Evolutionary conservation across 2,329 filamentous ascomycete genomes (phyloP).

Genomic region (Pseudogymnoascus sp.): DNA sequence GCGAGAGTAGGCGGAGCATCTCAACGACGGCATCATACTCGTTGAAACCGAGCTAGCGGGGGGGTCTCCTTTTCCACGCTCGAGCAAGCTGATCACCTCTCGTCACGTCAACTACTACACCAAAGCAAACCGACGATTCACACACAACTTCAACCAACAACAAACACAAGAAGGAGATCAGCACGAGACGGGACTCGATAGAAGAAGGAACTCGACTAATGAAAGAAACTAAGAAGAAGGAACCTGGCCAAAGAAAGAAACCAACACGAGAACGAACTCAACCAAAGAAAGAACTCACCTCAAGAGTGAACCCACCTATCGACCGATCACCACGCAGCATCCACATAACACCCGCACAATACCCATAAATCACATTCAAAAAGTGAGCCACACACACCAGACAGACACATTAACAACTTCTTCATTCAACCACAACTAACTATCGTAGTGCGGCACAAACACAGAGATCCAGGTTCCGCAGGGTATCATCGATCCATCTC

Average conservation of each 20-base stretch:
- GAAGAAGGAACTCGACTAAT: background rate
- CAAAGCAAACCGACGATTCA: background rate
- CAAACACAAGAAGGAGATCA: background rate
- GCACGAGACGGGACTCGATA: background rate
- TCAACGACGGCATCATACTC: background rate
- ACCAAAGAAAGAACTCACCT: background rate
- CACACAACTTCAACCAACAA: background rate
- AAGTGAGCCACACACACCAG: background rate
- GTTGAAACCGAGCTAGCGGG: background rate
- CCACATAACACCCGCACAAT: too few relatives aligned
- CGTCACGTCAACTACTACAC: background rate
- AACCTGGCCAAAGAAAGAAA: background rate
- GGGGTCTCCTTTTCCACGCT: background rate
- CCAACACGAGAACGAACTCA: background rate
- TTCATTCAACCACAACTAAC: constrained; percentile 3
- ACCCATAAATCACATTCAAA: constrained; percentile 4
- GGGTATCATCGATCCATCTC: constrained; percentile 7
- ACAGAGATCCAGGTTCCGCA: constrained; percentile 1
- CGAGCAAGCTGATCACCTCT: background rate
- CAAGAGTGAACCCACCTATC: background rate
- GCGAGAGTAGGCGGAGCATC: background rate
- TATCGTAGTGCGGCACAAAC: background rate
- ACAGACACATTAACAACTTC: background rate
- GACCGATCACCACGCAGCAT: background rate
- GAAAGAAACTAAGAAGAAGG: background rate